phyloP scores from a whole-genome alignment of 176 grass and related monocot genomes.

The Hyparrhenia diplandra region DNA sequence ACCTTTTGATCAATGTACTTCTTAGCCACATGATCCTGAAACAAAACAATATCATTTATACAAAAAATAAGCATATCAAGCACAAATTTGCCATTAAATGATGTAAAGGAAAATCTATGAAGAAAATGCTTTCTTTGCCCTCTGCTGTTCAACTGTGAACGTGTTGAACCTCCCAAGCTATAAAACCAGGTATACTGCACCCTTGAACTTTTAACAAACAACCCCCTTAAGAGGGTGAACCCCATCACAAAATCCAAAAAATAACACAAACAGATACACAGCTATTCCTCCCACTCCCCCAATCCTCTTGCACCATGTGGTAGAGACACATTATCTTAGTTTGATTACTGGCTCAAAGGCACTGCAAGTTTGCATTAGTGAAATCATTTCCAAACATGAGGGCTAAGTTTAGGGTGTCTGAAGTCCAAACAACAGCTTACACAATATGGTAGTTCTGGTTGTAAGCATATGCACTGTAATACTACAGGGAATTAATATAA shows the following conservation, averaged over 20 bases:
- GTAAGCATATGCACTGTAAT: neutral
- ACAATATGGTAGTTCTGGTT: neutral
- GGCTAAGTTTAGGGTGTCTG: neutral
- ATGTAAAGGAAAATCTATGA: neutral
- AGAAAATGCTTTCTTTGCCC: neutral
- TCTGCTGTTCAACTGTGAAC: neutral
- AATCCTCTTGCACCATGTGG: neutral
- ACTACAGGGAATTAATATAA: neutral
- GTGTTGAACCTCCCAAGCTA: neutral
- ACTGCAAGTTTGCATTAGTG: neutral
- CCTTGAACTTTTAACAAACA: no score
- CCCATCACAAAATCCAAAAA: neutral
- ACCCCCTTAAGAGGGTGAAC: neutral
- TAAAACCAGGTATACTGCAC: neutral
- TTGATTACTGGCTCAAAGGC: neutral
- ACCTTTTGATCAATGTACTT: slow-evolving; percentile 65
- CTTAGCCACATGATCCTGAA: slow-evolving; percentile 56
- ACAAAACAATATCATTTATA: slow-evolving; percentile 6
- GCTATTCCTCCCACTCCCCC: neutral
- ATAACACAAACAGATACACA: neutral
- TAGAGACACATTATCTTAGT: neutral
- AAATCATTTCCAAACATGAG: neutral
- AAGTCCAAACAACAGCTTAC: neutral
- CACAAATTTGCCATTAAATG: neutral
- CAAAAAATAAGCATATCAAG: neutral